Base-by-base conservation (phyloP, 805 yeast species). In the Ogataea paradorogensis region DNA sequence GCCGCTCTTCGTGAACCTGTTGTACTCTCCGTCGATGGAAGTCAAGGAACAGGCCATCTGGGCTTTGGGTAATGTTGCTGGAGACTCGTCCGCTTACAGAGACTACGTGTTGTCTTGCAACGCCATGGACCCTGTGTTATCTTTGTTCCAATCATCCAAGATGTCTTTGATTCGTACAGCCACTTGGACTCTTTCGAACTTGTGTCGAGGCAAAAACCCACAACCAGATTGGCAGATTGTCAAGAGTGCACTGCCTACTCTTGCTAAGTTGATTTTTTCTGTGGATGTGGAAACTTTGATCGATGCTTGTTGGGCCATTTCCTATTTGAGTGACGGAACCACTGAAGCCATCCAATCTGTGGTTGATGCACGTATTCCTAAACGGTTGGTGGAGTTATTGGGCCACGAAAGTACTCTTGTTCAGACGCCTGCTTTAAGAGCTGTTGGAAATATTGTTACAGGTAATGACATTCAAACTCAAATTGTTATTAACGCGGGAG, bases 1-100 rank as follows among this genome's bases (percentile, higher is more conserved):
- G 30, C 98, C 98, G 14, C 70, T 80, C 40, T 89, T 93, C 65
- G 95, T 93, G 31, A 75, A 82, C 50, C 72, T 93, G 52, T 73
- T 93, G 53, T 75, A 78, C 55, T 84, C 96, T 3, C 78, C 78
- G 43, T 86, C 95, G 29, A 71, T 82, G 43, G 98, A 93, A 59
- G 97, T 93, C 42, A 87, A 88, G 66, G 99, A 93, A 66, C 99
- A 93, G 69, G 98, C 98, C 10, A 91, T 93, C 53, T 93, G 99
- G 99, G 98, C 99, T 21, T 72, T 93, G 51, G 99, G 99, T 67
- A 93, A 93, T 62, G 96, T 93, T 62, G 98, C 99, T 20, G 99
- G 99, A 65, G 99, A 93, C 63, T 87, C 96, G 11, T 76, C 96
- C 7, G 70, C 74, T 29, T 88, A 80, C 72, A 82, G 99, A 69